These are phyloP conservation scores for Cyberlindnera mrakii DNA, from an alignment of 805 yeast genomes.

Conservation along the genomic window DNA sequence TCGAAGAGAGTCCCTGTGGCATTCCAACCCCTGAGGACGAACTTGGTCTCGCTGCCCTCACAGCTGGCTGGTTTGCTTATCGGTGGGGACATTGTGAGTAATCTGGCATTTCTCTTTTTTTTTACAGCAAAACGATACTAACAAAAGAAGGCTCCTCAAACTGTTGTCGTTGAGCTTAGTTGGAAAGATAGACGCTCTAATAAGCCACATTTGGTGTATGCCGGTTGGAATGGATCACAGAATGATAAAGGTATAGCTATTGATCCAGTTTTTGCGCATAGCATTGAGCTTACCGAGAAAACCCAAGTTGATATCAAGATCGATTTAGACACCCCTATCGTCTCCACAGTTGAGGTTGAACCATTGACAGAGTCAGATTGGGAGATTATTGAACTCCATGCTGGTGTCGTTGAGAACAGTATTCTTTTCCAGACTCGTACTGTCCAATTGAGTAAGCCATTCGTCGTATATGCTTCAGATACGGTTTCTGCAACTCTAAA, in stretches of 20 bases:
- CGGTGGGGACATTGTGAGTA: constrained; percentile 43
- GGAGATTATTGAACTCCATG: constrained; percentile 85
- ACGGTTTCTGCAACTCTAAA: constrained; percentile 52
- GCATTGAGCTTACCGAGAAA: constrained; percentile 40
- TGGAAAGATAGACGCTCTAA: constrained; percentile 25
- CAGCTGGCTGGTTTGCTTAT: constrained; percentile 38
- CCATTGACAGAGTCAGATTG: constrained; percentile 78
- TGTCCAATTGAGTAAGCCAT: constrained; percentile 48
- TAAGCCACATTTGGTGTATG: constrained; percentile 28
- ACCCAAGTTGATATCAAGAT: constrained; percentile 37
- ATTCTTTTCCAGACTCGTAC: constrained; percentile 78
- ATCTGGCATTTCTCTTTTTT: background rate
- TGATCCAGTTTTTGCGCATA: constrained; percentile 60
- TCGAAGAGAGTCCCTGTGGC: constrained; percentile 22
- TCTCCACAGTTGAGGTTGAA: constrained; percentile 64
- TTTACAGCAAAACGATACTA: constrained; percentile 4
- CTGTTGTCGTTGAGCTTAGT: constrained; percentile 45
- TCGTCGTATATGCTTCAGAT: constrained; percentile 68
- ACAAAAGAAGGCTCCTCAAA: constrained; percentile 36
- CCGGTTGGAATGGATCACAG: constrained; percentile 64
- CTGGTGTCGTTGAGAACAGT: constrained; percentile 65
- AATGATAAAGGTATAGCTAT: constrained; percentile 41
- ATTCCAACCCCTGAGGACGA: constrained; percentile 35
- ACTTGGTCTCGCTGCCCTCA: constrained; percentile 51
- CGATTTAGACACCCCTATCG: constrained; percentile 43